Conservation (phyloP, 495 filamentous ascomycete species). For the Penicillium odoratum region DNA sequence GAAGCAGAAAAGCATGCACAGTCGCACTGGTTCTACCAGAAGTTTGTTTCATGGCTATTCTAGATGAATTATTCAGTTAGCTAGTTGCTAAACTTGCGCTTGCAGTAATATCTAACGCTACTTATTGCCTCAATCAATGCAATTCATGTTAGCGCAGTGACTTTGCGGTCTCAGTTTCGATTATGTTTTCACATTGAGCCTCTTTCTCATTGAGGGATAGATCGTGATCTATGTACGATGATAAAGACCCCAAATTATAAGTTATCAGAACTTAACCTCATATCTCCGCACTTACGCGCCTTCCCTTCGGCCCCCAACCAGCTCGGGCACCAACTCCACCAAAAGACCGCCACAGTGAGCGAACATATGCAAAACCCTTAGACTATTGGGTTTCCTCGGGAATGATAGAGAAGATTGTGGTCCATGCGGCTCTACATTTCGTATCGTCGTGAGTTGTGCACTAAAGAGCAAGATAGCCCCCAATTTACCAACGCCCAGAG, state of each 20-base stretch:
- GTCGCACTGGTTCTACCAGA: constrained; percentile 58
- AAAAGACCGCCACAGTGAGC: not conserved
- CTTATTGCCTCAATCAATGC: no score
- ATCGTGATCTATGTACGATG: no score
- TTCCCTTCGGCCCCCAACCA: not conserved
- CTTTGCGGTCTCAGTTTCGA: no score
- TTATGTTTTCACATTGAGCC: no score
- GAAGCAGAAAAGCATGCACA: constrained; percentile 38
- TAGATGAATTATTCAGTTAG: constrained; percentile 22
- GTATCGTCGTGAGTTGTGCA: not conserved
- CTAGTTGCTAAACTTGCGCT: no score
- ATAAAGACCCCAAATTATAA: no score
- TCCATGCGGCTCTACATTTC: not conserved
- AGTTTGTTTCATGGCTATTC: constrained; percentile 68
- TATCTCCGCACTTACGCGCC: constrained; percentile 12
- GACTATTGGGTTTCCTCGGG: not conserved
- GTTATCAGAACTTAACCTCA: not conserved
- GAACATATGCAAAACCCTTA: not conserved
- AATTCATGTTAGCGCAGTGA: no score
- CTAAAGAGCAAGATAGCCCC: not conserved
- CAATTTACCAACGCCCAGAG: not conserved
- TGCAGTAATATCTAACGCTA: not conserved
- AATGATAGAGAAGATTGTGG: not conserved
- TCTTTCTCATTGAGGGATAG: no score
- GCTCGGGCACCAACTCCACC: not conserved